Percentiles rank a stretch among this genome's conserved stretches.
phyloP scores from a whole-genome alignment of 345 rosid genomes.

The Euphorbia tirucalli region DNA sequence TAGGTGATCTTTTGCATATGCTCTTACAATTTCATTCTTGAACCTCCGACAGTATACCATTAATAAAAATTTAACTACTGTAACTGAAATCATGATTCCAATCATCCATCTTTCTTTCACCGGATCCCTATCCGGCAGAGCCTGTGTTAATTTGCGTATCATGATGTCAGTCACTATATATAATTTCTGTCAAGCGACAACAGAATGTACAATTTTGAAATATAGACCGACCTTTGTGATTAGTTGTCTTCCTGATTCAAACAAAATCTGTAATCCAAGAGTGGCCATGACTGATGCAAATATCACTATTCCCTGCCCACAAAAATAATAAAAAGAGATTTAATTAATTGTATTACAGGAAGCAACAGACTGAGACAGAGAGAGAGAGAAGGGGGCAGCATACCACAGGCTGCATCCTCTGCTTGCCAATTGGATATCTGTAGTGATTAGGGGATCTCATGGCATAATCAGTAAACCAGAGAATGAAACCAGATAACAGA shows the following conservation, averaged over 20 bases:
- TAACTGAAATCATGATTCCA: constrained; percentile 53
- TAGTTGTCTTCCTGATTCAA: constrained; percentile 55
- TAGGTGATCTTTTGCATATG: constrained; percentile 54
- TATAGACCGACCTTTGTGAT: constrained; percentile 28
- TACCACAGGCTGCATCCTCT: constrained; percentile 52
- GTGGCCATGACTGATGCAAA: constrained; percentile 59
- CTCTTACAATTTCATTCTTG: constrained; percentile 40
- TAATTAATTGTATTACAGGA: background rate
- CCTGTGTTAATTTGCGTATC: constrained; percentile 25
- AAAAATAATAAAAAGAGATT: background rate
- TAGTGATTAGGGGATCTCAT: constrained; percentile 42
- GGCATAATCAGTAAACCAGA: constrained; percentile 44
- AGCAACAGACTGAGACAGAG: too few species aligned
- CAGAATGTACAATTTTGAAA: too few species aligned
- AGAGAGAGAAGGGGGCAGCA: background rate
- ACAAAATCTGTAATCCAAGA: constrained; percentile 50
- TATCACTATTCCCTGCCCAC: constrained; percentile 48
- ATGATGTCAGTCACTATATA: background rate
- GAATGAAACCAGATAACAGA: constrained; percentile 42
- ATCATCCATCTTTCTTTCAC: constrained; percentile 54
- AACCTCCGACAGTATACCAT: constrained; percentile 41
- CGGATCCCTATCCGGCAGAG: constrained; percentile 46
- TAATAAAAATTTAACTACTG: constrained; percentile 40
- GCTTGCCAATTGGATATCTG: constrained; percentile 47
- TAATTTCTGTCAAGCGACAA: background rate